Percentiles rank a stretch among this genome's conserved stretches.
These are phyloP conservation scores for Tylopilus rubrobrunneus DNA, from an alignment of 768 basidiomycete species.

Conservation along the genomic window DNA sequence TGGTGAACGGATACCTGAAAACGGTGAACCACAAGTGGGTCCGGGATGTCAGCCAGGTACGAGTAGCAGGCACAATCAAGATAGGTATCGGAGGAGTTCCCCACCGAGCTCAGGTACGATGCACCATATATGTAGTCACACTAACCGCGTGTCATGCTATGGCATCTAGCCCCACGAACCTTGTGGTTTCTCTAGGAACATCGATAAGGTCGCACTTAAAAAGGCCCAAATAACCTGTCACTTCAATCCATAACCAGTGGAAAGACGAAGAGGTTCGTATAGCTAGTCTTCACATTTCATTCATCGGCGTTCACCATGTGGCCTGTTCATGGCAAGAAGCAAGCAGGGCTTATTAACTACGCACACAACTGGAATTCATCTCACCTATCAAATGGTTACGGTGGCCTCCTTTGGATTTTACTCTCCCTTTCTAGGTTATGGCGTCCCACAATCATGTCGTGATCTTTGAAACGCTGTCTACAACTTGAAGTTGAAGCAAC, in stretches of 20 bases:
- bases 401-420: constrained; percentile 14
- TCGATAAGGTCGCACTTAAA: not conserved
- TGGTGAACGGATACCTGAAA: not conserved
- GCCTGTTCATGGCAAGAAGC: constrained; percentile 8
- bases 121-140: constrained; percentile 6
- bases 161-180: not conserved
- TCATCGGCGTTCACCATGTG: not conserved
- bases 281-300: constrained; percentile 5
- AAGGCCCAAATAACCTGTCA: not conserved
- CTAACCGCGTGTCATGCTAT: not conserved
- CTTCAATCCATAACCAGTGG: not conserved
- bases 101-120: constrained; percentile 9
- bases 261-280: not conserved
- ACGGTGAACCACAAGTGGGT: not conserved
- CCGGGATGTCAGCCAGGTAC: constrained; percentile 1
- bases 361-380: constrained; percentile 12
- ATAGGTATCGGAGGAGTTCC: not conserved
- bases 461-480: not conserved
- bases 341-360: constrained; percentile 8
- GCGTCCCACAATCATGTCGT: constrained; percentile 4
- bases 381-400: constrained; percentile 5
- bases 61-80: constrained; percentile 14
- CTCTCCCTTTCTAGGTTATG: constrained; percentile 6
- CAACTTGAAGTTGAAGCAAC: constrained; percentile 2
- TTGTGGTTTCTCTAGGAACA: not conserved